A percentile compares a stretch with the other conserved stretches of the same genome.
phyloP scores from a whole-genome alignment of 805 yeast species.

The Wickerhamiella bombiphila region DNA sequence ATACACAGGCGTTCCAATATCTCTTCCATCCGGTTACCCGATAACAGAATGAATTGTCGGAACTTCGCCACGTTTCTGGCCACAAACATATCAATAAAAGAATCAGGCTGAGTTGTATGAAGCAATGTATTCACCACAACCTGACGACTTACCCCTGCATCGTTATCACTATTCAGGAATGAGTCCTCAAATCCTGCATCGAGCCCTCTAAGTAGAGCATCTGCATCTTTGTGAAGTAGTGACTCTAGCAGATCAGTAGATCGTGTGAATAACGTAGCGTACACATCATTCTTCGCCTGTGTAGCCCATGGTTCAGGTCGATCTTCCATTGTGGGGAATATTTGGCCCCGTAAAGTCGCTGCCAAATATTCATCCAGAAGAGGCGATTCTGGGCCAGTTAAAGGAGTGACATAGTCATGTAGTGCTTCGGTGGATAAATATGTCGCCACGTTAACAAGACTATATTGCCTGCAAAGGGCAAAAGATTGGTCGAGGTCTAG shows the following conservation, averaged over 20 bases:
- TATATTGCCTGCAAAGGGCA: conserved; percentile 39
- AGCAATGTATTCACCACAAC: conserved; percentile 59
- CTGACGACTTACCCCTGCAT: conserved; percentile 45
- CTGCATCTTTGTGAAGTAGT: conserved; percentile 6
- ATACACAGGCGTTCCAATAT: conserved; percentile 4
- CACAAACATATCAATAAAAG: conserved; percentile 47
- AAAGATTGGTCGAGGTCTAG: conserved; percentile 71
- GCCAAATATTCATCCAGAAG: conserved; percentile 38
- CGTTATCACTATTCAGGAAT: conserved; percentile 47
- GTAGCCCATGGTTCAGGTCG: conserved; percentile 21
- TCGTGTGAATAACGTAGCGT: conserved; percentile 43
- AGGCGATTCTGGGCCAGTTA: conserved; percentile 10
- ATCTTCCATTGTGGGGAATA: conserved; percentile 53
- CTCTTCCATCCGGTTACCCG: conserved; percentile 28
- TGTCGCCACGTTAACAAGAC: conserved; percentile 45
- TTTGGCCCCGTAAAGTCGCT: conserved; percentile 58
- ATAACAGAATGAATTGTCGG: conserved; percentile 61
- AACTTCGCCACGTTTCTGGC: conserved; percentile 76
- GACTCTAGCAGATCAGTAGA: conserved; percentile 4
- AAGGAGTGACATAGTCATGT: conserved; percentile 40
- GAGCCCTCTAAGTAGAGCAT: conserved; percentile 46
- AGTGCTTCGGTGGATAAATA: conserved; percentile 62
- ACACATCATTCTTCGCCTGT: conserved; percentile 36
- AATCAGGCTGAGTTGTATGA: conserved; percentile 34
- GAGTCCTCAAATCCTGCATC: conserved; percentile 79